Percentiles rank a stretch among this genome's conserved stretches.
These are phyloP conservation scores for Phaeosphaeriaceae sp. DNA, from an alignment of 2,329 filamentous ascomycete species.

Conservation along the genomic window DNA sequence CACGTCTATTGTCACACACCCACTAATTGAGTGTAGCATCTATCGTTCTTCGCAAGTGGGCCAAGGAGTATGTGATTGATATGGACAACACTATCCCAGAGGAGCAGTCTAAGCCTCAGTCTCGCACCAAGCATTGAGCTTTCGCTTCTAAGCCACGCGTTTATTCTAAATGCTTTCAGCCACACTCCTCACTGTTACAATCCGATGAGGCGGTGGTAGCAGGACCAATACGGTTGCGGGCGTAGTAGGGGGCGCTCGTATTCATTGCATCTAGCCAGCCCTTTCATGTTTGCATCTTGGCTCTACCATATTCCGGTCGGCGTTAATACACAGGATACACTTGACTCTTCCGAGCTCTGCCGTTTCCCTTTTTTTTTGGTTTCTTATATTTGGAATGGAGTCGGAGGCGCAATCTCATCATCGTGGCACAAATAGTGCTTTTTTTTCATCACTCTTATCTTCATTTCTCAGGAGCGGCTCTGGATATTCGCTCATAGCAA, in stretches of 20 bases:
- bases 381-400: slow-evolving; percentile 37
- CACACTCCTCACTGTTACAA: no score
- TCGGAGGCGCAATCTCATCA: slow-evolving; percentile 33
- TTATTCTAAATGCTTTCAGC: not conserved
- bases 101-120: slow-evolving; percentile 31
- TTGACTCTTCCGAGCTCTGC: slow-evolving; percentile 32
- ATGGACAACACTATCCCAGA: slow-evolving; percentile 41
- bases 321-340: slow-evolving; percentile 45
- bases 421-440: slow-evolving; percentile 31
- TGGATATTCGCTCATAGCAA: slow-evolving; percentile 44
- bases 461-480: slow-evolving; percentile 46
- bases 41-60: slow-evolving; percentile 90
- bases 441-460: slow-evolving; percentile 37
- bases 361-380: slow-evolving; percentile 23
- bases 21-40: slow-evolving; percentile 67
- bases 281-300: slow-evolving; percentile 47
- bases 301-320: slow-evolving; percentile 37
- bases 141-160: not conserved
- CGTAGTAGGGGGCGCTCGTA: slow-evolving; percentile 14
- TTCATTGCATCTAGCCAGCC: slow-evolving; percentile 27
- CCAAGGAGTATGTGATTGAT: slow-evolving; percentile 69
- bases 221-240: not conserved
- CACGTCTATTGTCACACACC: not conserved
- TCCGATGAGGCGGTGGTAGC: not conserved
- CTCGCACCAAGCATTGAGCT: slow-evolving; percentile 12